Conservation (phyloP, 768 basidiomycete genomes). For the Galerina sulciceps region DNA sequence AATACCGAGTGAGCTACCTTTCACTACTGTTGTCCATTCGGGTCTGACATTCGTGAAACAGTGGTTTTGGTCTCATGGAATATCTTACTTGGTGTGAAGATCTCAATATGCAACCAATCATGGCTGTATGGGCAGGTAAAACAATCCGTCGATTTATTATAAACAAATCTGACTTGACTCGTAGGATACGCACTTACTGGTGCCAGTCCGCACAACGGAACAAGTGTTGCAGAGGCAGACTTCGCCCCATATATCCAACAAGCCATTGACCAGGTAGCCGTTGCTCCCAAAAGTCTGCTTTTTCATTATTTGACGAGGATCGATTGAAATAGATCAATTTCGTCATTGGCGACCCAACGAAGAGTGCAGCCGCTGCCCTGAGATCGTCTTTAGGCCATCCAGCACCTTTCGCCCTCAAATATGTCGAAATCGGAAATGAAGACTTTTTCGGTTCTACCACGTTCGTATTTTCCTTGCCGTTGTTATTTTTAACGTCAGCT, state of each 20-base stretch:
- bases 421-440: slow-evolving; percentile 64
- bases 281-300: background rate
- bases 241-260: slow-evolving; percentile 8
- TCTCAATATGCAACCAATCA: slow-evolving; percentile 1
- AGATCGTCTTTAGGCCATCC: slow-evolving; percentile 51
- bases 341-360: slow-evolving; percentile 7
- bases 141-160: background rate
- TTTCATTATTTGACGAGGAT: background rate
- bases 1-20: slow-evolving; percentile 55
- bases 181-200: slow-evolving; percentile 7
- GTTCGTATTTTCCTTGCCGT: slow-evolving; percentile 5
- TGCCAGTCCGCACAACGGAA: background rate
- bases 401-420: slow-evolving; percentile 52
- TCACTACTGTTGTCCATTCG: background rate
- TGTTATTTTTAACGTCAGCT: background rate
- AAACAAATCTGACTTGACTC: background rate
- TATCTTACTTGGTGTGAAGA: background rate
- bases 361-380: slow-evolving; percentile 11
- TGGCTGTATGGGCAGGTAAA: slow-evolving; percentile 1
- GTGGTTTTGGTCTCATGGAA: background rate
- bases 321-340: slow-evolving; percentile 2
- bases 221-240: slow-evolving; percentile 6
- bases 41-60: background rate
- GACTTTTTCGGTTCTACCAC: slow-evolving; percentile 33
- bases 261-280: slow-evolving; percentile 2